phyloP scores from a whole-genome alignment of 169 alveolate genomes.

The Cryptosporidium felis region DNA sequence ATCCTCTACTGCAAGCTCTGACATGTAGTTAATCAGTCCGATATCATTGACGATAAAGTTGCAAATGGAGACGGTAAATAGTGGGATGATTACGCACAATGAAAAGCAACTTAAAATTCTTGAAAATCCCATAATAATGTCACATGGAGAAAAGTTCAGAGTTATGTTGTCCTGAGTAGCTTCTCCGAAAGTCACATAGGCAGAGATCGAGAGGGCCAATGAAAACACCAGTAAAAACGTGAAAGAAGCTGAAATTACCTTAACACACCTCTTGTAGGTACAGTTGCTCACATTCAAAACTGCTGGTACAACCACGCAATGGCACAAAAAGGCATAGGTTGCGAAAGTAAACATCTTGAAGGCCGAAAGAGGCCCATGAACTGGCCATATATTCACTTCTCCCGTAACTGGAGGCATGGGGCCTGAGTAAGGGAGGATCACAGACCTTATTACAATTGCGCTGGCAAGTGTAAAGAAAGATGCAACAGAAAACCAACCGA shows the following conservation, averaged over 20 bases:
- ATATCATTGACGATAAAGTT: constrained; percentile 54
- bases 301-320: constrained; percentile 65
- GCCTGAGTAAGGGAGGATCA: constrained; percentile 29
- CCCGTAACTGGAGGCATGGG: constrained; percentile 70
- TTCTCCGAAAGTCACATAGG: constrained; percentile 44
- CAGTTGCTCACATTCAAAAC: constrained; percentile 57
- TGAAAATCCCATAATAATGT: constrained; percentile 64
- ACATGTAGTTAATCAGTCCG: constrained; percentile 62
- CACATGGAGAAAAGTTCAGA: constrained; percentile 59
- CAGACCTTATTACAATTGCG: constrained; percentile 38
- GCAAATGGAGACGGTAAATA: constrained; percentile 45
- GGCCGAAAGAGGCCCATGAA: constrained; percentile 33
- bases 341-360: constrained; percentile 66
- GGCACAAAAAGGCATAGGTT: constrained; percentile 65
- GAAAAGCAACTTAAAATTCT: constrained; percentile 55
- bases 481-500: constrained; percentile 61
- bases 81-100: constrained; percentile 52
- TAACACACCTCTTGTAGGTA: constrained; percentile 41
- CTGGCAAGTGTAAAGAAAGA: constrained; percentile 51
- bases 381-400: constrained; percentile 17
- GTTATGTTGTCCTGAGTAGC: constrained; percentile 55
- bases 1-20: constrained; percentile 62
- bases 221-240: constrained; percentile 34
- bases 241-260: constrained; percentile 52
- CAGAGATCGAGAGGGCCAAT: constrained; percentile 47